Evolutionary conservation across 768 basidiomycete species (phyloP), one percentile per base, ranked within the genome.

Genomic region (Dentipellis fragilis): DNA sequence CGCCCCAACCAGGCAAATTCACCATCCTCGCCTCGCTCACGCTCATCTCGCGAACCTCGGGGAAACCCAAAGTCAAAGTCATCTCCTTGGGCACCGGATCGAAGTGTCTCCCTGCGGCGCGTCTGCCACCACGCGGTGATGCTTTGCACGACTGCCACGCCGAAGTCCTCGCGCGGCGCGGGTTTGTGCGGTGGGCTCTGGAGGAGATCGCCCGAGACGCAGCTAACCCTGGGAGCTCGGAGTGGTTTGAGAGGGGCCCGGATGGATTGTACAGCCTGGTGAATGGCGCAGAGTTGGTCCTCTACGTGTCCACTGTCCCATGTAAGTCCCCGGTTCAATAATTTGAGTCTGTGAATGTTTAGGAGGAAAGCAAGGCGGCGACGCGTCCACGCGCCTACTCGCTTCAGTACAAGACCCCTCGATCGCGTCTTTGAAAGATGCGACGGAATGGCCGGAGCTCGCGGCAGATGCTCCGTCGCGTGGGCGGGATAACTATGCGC

Each of bases 121-220:
- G 76, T 54, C 72, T 92, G 0, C 83, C 92, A 0, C 62, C 68
- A 5, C 72, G 74, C 29, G 94, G 94, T 0, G 91, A 95, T 63
- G 77, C 82, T 1, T 60, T 96, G 16, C 92, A 94, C 63, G 94
- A 96, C 64, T 85, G 80, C 52, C 94, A 97, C 67, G 94, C 94
- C 10, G 94, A 97, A 69, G 80, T 94, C 19, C 74, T 96, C n/a
- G 92, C 92, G 1, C 79, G 91, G 17, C 76, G 94, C 34, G 84
- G 85, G 9, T 82, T 86, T 0, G 66, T 85, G 45, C 77, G 84
- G 22, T 97, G 92, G 91, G 71, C 92, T 49, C 67, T 93, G 35
- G 81, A 86, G 56, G 89, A 96, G 67, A 73, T 85, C 14, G 58
- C 63, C 9, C 75, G 80, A 36, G 51, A 58, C 58, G 61, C 58